Conservation (phyloP, 2,329 filamentous ascomycete genomes). For the Xylaria arbuscula region DNA sequence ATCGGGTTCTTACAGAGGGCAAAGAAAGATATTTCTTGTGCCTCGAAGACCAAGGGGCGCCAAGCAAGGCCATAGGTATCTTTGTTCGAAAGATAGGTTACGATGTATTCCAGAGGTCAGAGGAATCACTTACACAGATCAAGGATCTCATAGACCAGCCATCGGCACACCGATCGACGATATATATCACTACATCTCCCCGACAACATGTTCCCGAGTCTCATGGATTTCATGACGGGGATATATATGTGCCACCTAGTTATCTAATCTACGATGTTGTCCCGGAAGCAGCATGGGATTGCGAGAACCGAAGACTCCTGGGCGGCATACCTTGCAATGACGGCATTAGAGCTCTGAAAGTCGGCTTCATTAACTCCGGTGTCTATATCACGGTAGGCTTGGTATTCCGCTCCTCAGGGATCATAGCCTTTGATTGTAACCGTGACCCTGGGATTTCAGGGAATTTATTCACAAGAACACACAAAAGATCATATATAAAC, state of each 20-base stretch:
- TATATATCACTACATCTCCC: neutral
- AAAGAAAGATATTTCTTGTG: neutral
- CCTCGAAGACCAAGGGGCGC: neutral
- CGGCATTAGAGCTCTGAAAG: neutral
- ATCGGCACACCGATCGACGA: neutral
- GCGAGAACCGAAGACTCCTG: neutral
- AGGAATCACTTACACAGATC: neutral
- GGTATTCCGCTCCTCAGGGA: neutral
- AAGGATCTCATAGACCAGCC: neutral
- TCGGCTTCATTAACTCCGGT: neutral
- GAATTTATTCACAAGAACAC: neutral
- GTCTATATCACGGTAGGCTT: neutral
- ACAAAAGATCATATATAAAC: neutral
- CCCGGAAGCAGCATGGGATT: neutral
- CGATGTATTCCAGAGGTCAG: neutral
- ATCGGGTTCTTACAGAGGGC: neutral
- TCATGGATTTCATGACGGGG: neutral
- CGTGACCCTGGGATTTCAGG: neutral
- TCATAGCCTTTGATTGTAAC: neutral
- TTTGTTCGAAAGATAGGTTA: neutral
- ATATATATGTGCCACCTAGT: neutral
- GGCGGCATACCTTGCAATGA: conserved; percentile 1
- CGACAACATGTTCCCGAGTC: neutral
- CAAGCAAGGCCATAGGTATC: neutral
- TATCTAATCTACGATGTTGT: neutral